Evolutionary conservation across 345 rosid genomes (phyloP), one percentile per base, ranked within the genome.

Genomic region (Eucalyptus shirleyi): DNA sequence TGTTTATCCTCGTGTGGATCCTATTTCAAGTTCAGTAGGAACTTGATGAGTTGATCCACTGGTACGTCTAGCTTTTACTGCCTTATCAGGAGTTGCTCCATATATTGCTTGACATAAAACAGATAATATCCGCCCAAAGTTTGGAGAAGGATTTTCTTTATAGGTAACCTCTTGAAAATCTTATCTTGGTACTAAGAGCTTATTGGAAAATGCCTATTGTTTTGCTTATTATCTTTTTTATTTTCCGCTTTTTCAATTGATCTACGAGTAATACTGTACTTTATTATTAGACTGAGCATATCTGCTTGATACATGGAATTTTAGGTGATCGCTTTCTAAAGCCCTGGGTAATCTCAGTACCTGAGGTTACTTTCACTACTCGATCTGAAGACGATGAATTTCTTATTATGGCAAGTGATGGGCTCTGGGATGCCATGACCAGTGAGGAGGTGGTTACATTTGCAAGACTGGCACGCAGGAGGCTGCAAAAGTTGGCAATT

Each of bases 361-460:
- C 95, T 21, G 94, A 94, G 88, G 90, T 94, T 49, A 92, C 93
- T 30, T 72, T 93, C 65, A 91, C 85, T 13, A 86, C 91, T 3
- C 89, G 93, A 50, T 89, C 87, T 44, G 90, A 67, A 21, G 93
- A 92, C 44, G 93, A 94, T 12, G 94, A 93, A 21, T 94, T 92
- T 40, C 45, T 94, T 83, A 91, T 93, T 77, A 26, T 94, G 88
- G 95, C 94, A 24, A 94, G 94, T 83, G 95, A 94, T 53, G 94
- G 94, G 26, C 90, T 94, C 2, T 94, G 94, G 95, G 92, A 94
- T 89, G 94, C 92, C 81, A 88, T 94, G 50, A 87, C 94, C 11
- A 93, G 91, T 82, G 94, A 93, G 34, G 88, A 90, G 5, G 95
- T 91, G 6, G 88, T 92, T 67, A 86, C 87, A 87, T 90, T 93